Conservation (phyloP, 1,139 yeast species). For the Blastobotrys proliferans region DNA sequence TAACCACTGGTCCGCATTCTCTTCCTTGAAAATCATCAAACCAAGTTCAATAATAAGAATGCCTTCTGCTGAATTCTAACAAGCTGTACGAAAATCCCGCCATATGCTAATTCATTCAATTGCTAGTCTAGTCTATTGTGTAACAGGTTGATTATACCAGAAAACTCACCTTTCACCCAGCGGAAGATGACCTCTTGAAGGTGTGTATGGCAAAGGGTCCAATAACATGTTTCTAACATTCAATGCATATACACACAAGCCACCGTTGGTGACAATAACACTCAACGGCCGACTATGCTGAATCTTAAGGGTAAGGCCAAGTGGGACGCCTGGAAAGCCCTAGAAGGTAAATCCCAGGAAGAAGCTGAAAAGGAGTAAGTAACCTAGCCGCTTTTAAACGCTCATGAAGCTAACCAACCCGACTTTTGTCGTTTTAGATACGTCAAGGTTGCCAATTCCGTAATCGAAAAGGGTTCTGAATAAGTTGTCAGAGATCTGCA, state of each 20-base stretch:
- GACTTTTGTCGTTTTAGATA: slow-evolving; percentile 12
- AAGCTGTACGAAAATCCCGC: slow-evolving; percentile 22
- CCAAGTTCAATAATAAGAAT: slow-evolving; percentile 19
- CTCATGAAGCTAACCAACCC: slow-evolving; percentile 2
- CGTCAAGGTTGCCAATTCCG: slow-evolving; percentile 20
- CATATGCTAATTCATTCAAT: not conserved
- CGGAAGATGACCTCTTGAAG: slow-evolving; percentile 76
- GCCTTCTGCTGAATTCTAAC: slow-evolving; percentile 30
- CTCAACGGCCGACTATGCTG: slow-evolving; percentile 74
- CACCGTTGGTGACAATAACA: slow-evolving; percentile 89
- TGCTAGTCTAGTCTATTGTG: too few species aligned
- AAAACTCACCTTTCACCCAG: slow-evolving; percentile 69
- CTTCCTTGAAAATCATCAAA: slow-evolving; percentile 3
- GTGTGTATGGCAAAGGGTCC: slow-evolving; percentile 19
- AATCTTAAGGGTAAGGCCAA: slow-evolving; percentile 94
- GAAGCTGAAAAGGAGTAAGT: slow-evolving; percentile 81
- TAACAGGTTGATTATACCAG: slow-evolving; percentile 74
- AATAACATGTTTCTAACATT: slow-evolving; percentile 38
- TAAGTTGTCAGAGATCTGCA: slow-evolving; percentile 2
- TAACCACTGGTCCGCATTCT: slow-evolving; percentile 1
- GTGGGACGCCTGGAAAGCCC: slow-evolving; percentile 94
- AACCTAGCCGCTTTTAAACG: not conserved
- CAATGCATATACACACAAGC: slow-evolving; percentile 80
- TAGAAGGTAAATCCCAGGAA: slow-evolving; percentile 79
- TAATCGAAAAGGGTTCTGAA: slow-evolving; percentile 13